Conservation (phyloP, 306 rosid genomes). For the Morella rubra region DNA sequence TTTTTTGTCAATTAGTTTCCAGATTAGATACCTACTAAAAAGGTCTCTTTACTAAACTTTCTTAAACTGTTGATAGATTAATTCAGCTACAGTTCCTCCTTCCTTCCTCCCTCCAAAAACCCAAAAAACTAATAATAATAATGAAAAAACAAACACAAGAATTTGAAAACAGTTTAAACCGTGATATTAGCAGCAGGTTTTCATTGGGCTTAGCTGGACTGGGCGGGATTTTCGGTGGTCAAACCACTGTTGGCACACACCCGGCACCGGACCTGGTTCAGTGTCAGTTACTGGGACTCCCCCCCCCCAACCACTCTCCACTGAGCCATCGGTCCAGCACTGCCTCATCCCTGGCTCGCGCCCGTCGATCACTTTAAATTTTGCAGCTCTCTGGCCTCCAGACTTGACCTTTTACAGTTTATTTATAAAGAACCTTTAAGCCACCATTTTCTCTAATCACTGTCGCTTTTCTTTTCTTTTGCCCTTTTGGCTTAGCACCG, state of each 20-base stretch:
- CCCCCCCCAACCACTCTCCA: background rate
- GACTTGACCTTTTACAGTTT: background rate
- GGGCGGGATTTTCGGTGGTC: slow-evolving; percentile 51
- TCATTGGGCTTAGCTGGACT: slow-evolving; percentile 42
- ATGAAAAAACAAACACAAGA: background rate
- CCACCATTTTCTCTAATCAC: too few species aligned
- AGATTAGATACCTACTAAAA: background rate
- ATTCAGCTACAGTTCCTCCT: background rate
- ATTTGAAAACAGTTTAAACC: background rate
- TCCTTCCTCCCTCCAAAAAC: background rate
- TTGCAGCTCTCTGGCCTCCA: background rate
- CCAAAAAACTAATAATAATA: background rate
- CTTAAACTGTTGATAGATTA: background rate
- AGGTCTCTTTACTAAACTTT: background rate
- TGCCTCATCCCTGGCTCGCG: background rate
- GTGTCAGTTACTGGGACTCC: slow-evolving; percentile 16
- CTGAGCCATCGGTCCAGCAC: background rate
- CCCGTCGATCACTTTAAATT: background rate
- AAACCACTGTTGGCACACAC: slow-evolving; percentile 28
- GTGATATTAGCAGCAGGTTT: background rate
- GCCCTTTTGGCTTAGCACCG: background rate
- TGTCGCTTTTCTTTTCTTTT: background rate
- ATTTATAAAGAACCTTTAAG: too few species aligned
- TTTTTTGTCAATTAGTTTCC: too few species aligned
- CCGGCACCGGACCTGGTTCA: slow-evolving; percentile 41